Percentiles rank a stretch among this genome's conserved stretches.
These are phyloP conservation scores for Fusarium virguliforme DNA, from an alignment of 2,329 filamentous ascomycete species.

Conservation along the genomic window DNA sequence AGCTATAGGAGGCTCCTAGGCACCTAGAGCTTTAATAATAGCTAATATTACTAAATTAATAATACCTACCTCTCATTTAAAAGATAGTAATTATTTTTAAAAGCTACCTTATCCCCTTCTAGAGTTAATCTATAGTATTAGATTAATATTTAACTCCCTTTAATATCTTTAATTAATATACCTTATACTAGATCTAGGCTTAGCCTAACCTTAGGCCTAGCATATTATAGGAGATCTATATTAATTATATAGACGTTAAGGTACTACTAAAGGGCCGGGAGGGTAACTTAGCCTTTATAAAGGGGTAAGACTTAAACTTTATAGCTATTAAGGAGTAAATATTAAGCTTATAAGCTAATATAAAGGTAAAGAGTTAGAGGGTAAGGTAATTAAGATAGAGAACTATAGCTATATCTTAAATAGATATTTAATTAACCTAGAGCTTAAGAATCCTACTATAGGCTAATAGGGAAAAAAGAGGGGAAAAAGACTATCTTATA, in stretches of 20 bases:
- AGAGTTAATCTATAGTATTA: background rate
- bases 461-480: no score
- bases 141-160: background rate
- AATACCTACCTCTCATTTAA: background rate
- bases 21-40: background rate
- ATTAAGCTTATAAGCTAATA: background rate
- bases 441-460: no score
- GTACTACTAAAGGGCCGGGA: background rate
- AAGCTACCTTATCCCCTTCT: background rate
- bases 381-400: no score
- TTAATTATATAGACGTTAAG: background rate
- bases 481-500: no score
- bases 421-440: no score
- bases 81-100: background rate
- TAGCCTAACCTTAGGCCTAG: no score
- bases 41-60: constrained; percentile 5
- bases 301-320: background rate
- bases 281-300: background rate
- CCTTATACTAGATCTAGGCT: background rate
- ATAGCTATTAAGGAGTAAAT: background rate
- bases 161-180: background rate
- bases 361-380: no score
- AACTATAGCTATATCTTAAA: no score
- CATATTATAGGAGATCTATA: no score
- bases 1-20: background rate